Evolutionary conservation across 202 grass and related monocot species (phyloP).

Genomic region (Cymbopogon flexuosus): DNA sequence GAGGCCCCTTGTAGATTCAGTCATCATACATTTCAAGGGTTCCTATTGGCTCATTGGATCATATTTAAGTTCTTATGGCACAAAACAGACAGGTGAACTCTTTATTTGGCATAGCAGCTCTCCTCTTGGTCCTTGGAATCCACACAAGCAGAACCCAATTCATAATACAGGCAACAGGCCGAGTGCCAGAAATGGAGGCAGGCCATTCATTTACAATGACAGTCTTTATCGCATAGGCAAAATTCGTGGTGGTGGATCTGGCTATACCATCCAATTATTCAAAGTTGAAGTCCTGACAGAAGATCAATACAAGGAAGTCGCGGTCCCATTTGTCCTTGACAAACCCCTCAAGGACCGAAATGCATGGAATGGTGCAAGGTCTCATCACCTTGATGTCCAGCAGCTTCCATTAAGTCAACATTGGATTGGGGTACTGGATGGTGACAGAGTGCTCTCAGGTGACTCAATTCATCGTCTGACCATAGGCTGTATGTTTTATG

Average conservation of each 20-base stretch:
- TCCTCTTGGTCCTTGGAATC: constrained; percentile 64
- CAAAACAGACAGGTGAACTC: constrained; percentile 53
- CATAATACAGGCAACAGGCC: constrained; percentile 32
- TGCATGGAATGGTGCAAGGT: constrained; percentile 75
- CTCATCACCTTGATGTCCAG: constrained; percentile 89
- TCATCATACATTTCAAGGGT: constrained; percentile 63
- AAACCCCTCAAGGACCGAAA: constrained; percentile 52
- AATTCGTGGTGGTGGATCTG: constrained; percentile 36
- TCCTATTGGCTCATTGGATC: constrained; percentile 76
- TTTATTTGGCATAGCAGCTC: constrained; percentile 74
- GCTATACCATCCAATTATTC: constrained; percentile 45
- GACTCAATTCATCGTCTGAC: constrained; percentile 42
- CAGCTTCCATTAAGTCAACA: constrained; percentile 49
- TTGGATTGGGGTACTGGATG: constrained; percentile 91
- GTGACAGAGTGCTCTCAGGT: constrained; percentile 57
- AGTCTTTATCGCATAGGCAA: constrained; percentile 70
- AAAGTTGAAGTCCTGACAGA: constrained; percentile 61
- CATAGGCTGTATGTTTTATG: constrained; percentile 56
- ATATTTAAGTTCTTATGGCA: constrained; percentile 59
- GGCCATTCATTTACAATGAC: constrained; percentile 65
- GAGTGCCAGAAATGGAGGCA: constrained; percentile 73
- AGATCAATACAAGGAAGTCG: constrained; percentile 62
- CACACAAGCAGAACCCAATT: constrained; percentile 64
- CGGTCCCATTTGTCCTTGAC: constrained; percentile 54
- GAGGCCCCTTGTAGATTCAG: constrained; percentile 76